Base-by-base conservation (phyloP, 306 rosid species). In the Calophaca sinica region DNA sequence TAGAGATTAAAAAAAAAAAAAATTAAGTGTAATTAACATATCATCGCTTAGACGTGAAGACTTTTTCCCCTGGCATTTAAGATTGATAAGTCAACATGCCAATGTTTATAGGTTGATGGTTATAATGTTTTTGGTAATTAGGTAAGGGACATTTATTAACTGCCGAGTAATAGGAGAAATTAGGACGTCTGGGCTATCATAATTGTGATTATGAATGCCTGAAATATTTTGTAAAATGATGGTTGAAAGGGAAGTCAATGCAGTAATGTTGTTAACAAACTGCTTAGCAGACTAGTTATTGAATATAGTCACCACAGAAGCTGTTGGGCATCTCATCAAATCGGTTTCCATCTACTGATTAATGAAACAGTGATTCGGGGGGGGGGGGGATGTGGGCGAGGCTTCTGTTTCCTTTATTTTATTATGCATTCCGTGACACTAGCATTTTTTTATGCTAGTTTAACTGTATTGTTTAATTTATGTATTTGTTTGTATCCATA, bases 1-100 rank as follows among this genome's bases (percentile, higher is more conserved):
- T 73, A 12, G 64, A 49, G 29, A 15, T 3, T 9, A 39, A 36
- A 44, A 11, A 49, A 2, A 13, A 39, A 36, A 44, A 11, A 49
- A 2, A 68, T 67, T 35, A 12, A 39, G 29, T 15, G 10, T 53
- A 4, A 53, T 52, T 8, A 8, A 20, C 5, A 52, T 41, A 44
- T 38, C 76, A 59, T 28, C 68, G 57, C 52, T 11, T 39, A 36
- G 39, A 38, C 49, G 58, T 42, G 42, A 12, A 67, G n/a, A 78
- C 26, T 3, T 61, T 61, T n/a, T 48, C 2, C 13, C 11, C 7
- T 15, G 6, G 35, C 53, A 39, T 53, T 79, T 32, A 20, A 11
- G 41, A 70, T 70, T 70, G 65, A 44, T 62, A 2, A 42, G 62
- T 72, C 26, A 79, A 45, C 68, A 12, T 74, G 54, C 44, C 61